These are phyloP conservation scores for Orbilia quercus DNA, from an alignment of 2,329 filamentous ascomycete species.

Conservation along the genomic window DNA sequence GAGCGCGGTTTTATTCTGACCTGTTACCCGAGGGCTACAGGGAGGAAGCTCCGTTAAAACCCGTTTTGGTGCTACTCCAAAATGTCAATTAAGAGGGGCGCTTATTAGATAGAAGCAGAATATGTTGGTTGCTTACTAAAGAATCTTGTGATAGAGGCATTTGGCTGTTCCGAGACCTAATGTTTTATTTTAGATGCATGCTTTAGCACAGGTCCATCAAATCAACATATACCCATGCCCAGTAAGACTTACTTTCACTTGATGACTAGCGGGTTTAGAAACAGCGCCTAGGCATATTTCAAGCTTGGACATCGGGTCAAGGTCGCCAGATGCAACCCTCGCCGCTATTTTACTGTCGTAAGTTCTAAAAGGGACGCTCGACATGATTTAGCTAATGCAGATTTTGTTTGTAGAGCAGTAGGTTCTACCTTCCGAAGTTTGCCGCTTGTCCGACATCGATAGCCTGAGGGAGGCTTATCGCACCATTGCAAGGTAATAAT, in stretches of 20 bases:
- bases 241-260: conserved; percentile 61
- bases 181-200: conserved; percentile 61
- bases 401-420: neutral
- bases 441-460: conserved; percentile 73
- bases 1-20: neutral
- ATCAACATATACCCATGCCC: too few species aligned
- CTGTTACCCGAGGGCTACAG: neutral
- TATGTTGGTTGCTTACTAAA: conserved; percentile 13
- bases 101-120: too few species aligned
- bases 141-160: conserved; percentile 41
- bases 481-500: conserved; percentile 77
- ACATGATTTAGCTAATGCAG: neutral
- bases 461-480: conserved; percentile 67
- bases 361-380: conserved; percentile 15
- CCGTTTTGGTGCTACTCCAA: conserved; percentile 8
- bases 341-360: conserved; percentile 71
- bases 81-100: neutral
- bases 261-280: conserved; percentile 56
- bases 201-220: conserved; percentile 7
- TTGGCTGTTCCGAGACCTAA: conserved; percentile 41
- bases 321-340: conserved; percentile 80
- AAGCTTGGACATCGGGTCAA: conserved; percentile 87
- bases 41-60: conserved; percentile 24
- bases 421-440: conserved; percentile 79
- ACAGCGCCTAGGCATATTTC: conserved; percentile 61